Conservation (phyloP, 1,139 yeast species). For the Kazachstania sp. region DNA sequence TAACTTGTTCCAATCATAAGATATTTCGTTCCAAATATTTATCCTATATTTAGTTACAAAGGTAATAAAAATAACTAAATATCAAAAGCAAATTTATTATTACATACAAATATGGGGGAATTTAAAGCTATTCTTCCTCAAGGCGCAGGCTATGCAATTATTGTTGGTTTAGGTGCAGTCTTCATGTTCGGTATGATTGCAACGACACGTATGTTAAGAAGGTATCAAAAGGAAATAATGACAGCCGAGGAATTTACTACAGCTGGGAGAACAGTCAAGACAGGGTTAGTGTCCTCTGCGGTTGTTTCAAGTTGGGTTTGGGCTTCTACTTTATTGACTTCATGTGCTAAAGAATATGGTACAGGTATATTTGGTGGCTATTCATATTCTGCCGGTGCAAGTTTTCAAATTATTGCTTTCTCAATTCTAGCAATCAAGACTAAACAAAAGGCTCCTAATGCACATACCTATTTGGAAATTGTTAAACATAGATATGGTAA, state of each 20-base stretch:
- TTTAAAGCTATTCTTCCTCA: constrained; percentile 42
- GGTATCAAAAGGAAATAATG: constrained; percentile 73
- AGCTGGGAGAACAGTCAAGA: constrained; percentile 76
- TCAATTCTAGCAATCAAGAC: constrained; percentile 68
- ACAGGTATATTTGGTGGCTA: constrained; percentile 72
- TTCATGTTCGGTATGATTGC: constrained; percentile 74
- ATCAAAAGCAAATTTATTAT: neutral
- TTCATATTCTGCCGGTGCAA: constrained; percentile 70
- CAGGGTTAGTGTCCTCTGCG: constrained; percentile 76
- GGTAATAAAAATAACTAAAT: neutral
- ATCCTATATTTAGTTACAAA: too few species aligned
- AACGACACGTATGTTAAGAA: constrained; percentile 57
- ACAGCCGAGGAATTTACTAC: constrained; percentile 87
- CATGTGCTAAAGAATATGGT: constrained; percentile 68
- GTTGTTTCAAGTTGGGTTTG: constrained; percentile 92
- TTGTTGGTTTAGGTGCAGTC: constrained; percentile 77
- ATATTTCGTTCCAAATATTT: too few species aligned
- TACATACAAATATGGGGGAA: constrained; percentile 12
- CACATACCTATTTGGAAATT: constrained; percentile 69
- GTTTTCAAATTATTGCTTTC: constrained; percentile 60
- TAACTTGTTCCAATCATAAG: too few species aligned
- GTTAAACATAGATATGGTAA: constrained; percentile 64
- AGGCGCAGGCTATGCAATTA: constrained; percentile 85
- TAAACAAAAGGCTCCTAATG: constrained; percentile 63
- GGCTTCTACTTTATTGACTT: constrained; percentile 77